Base-by-base conservation (phyloP, 768 basidiomycete genomes). In the Exsudoporus frostii region DNA sequence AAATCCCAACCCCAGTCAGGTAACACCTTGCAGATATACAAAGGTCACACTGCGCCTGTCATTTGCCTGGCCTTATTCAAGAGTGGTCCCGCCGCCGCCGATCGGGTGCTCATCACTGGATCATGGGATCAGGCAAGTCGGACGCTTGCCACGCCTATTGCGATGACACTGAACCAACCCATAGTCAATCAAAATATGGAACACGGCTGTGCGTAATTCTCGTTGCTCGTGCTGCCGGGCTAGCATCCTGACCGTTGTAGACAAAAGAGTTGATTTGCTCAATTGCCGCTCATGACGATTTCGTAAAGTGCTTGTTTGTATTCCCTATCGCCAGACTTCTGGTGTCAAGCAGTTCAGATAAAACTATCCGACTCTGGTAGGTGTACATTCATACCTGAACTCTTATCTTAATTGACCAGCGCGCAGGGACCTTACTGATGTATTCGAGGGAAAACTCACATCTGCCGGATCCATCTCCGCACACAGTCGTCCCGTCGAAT, bases 341-440 rank as follows among this genome's bases (percentile, higher is more conserved):
- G 32, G 75, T 94, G 15, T 95, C 95, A 1, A 88, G 89, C 25
- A 84, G 92, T 39, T 96, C 96, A 2, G 96, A 99, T 71, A 93
- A 94, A 64, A 80, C 83, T 24, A 74, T 96, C 25, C 81, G 91
- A 54, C 77, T 97, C 62, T 98, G 95, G 95, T 93, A 68, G 53
- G 80, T 70, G 17, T 10, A 27, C 20, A 25, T 48, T 38, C 10
- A 27, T 44, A 7, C 45, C 34, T 33, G 1, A 3, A 5, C 19
- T 11, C n/a, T 22, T 2, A 15, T 51, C 17, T 24, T 27, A 17
- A 53, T 47, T 33, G n/a, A 25, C n/a, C 50, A 25, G 45, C 5
- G 4, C 11, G 3, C 56, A 91, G 89, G 90, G 85, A 88, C 61
- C 70, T 90, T 17, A 80, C 83, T 6, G 69, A 72, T 29, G 68